phyloP scores from a whole-genome alignment of 2,329 filamentous ascomycete genomes.

The Rasamsonia emersonii region DNA sequence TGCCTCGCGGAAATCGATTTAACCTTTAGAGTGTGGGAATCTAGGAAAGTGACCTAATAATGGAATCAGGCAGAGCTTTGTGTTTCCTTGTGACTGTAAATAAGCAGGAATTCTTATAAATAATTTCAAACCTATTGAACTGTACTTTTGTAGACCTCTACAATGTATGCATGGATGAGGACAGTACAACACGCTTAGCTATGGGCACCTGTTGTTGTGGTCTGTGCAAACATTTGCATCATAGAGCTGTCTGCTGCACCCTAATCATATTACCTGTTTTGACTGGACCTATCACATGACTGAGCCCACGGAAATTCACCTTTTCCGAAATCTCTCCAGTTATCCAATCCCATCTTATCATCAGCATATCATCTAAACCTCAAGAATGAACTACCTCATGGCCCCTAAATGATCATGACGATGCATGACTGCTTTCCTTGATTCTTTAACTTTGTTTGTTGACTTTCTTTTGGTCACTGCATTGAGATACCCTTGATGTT shows the following conservation, averaged over 20 bases:
- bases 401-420: conserved; percentile 1
- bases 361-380: conserved; percentile 1
- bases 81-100: no score
- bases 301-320: conserved; percentile 1
- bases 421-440: conserved; percentile 1
- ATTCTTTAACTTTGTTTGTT: not conserved
- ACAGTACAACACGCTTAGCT: no score
- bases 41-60: no score
- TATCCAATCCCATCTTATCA: conserved; percentile 1
- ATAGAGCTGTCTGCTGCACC: no score
- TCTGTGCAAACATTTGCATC: no score
- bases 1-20: conserved; percentile 20
- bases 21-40: no score
- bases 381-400: conserved; percentile 1
- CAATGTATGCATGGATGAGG: no score
- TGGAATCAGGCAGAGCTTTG: no score
- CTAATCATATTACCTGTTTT: not conserved
- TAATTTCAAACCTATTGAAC: no score
- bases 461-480: conserved; percentile 1
- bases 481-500: conserved; percentile 12
- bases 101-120: no score
- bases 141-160: no score
- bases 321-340: conserved; percentile 3
- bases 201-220: no score
- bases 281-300: conserved; percentile 2